Percentiles rank a stretch among this genome's conserved stretches.
Evolutionary conservation across 2,329 filamentous ascomycete genomes (phyloP).

Genomic region (Fusarium fracticaudum): DNA sequence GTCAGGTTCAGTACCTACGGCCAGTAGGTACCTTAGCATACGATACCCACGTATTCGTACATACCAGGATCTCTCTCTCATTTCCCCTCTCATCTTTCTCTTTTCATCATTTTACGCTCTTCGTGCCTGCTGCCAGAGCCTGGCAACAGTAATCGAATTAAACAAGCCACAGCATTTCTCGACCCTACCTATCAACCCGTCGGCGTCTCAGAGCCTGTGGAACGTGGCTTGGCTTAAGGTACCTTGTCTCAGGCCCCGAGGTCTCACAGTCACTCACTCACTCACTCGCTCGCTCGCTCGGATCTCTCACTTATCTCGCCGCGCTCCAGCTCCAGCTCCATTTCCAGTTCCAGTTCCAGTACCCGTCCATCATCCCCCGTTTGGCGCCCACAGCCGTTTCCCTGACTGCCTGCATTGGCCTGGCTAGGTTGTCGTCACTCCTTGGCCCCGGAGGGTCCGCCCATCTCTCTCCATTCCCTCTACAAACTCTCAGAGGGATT

Average conservation of each 20-base stretch:
- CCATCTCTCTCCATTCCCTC: conserved; percentile 26
- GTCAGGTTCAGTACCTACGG: conserved; percentile 8
- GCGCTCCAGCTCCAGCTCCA: neutral
- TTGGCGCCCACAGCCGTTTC: conserved; percentile 13
- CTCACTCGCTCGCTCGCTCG: conserved; percentile 7
- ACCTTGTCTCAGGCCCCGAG: conserved; percentile 18
- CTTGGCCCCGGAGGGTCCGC: conserved; percentile 31
- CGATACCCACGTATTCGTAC: conserved; percentile 36
- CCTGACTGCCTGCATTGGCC: conserved; percentile 17
- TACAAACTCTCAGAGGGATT: conserved; percentile 8
- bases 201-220: conserved; percentile 6
- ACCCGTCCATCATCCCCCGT: conserved; percentile 3
- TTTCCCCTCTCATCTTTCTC: conserved; percentile 4
- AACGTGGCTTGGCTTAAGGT: conserved; percentile 36
- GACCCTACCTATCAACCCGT: neutral
- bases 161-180: conserved; percentile 35
- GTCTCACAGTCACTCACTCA: conserved; percentile 7
- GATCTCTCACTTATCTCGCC: conserved; percentile 7
- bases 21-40: neutral
- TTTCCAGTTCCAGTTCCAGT: neutral
- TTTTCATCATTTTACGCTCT: conserved; percentile 17
- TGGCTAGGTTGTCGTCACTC: conserved; percentile 22
- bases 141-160: conserved; percentile 10
- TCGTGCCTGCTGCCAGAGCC: conserved; percentile 21
- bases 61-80: neutral